These are phyloP conservation scores for Eucalyptus virginea DNA, from an alignment of 345 rosid species.

Conservation along the genomic window DNA sequence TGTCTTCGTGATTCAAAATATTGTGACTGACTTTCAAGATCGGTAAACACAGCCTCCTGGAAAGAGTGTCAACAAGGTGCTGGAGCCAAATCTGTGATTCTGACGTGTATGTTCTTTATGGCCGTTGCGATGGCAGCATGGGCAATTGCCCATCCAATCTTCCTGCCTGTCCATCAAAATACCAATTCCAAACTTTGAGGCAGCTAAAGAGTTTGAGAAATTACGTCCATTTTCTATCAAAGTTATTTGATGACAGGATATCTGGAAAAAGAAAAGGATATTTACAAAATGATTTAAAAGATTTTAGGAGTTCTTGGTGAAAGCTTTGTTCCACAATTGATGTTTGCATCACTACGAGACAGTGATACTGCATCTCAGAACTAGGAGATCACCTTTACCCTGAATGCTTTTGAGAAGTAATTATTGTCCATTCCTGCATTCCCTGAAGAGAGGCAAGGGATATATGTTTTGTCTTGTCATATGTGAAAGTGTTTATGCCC, in stretches of 20 bases:
- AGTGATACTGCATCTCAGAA: neutral
- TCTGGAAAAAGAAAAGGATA: neutral
- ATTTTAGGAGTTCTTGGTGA: neutral
- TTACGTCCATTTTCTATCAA: neutral
- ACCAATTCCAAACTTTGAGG: neutral
- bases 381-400: conserved; percentile 27
- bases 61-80: conserved; percentile 18
- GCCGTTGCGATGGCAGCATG: conserved; percentile 31
- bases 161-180: conserved; percentile 30
- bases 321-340: neutral
- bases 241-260: neutral
- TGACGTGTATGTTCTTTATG: conserved; percentile 38
- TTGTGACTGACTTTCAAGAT: conserved; percentile 19
- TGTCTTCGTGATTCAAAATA: conserved; percentile 27
- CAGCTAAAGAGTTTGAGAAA: neutral
- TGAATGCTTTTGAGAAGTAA: conserved; percentile 45
- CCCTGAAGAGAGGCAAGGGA: conserved; percentile 41
- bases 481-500: no score
- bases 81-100: conserved; percentile 46
- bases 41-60: conserved; percentile 51
- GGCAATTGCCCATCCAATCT: conserved; percentile 62
- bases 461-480: conserved; percentile 8
- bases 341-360: neutral
- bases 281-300: neutral
- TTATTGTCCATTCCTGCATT: conserved; percentile 45